Base-by-base conservation (phyloP, 2,329 filamentous ascomycete species). In the Penicillium decumbens region DNA sequence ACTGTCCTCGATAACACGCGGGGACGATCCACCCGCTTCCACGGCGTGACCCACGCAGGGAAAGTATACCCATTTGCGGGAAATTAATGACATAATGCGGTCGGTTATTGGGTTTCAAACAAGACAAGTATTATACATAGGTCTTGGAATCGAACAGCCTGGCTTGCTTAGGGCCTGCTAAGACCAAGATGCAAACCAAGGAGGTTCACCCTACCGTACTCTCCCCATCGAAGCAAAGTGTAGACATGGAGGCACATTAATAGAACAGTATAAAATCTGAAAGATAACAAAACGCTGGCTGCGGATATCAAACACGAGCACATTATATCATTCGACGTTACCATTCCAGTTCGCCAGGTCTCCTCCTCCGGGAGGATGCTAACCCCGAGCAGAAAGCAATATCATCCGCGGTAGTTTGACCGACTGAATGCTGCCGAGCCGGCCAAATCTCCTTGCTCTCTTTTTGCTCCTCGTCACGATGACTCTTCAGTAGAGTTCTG, bases 391-490 rank as follows among this genome's bases (percentile, higher is more conserved):
- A 67, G 46, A 68, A 64, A 5, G 56, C 55, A 24, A 64, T 43
- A 45, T 69, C 66, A 29, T 69, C 59, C 35, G 57, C 48, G 38
- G 58, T 66, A 10, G 54, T 51, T 3, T 50, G 33, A 6, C 63
- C 64, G 6, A 48, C 51, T 28, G 53, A 46, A 8, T 57, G 58
- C 49, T 68, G 67, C 30, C 62, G 50, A 6, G 78, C 77, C 0
- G 79, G 79, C 77, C 77, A 80, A 41, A 80, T 77, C 62, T 80
- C 74, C 32, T 62, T 56, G 6, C 70, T 71, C 0, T 61, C 69
- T 9, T 66, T 68, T 51, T 72, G 67, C 59, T 82, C 78, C 27
- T 67, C 65, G 45, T 72, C 64, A 18, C 55, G 68, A 57, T 81
- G 78, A 29, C 69, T 67, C 43, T 67, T 68, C 15, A 81, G 65